Evolutionary conservation across 306 rosid species (phyloP).

Genomic region (Gleditsia sinensis): DNA sequence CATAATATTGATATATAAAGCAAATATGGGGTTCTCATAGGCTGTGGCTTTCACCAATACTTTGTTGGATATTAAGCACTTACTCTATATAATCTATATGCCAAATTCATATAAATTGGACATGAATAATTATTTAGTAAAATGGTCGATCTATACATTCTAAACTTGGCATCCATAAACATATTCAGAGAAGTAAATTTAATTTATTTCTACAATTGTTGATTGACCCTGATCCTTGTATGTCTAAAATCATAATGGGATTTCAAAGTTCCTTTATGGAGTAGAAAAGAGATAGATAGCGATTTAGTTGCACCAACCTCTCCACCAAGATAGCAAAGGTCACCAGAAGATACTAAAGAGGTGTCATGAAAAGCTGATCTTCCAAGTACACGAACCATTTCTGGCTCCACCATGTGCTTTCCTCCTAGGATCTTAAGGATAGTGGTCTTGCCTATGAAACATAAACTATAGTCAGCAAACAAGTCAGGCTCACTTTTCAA

Average conservation of each 20-base stretch:
- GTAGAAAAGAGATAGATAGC: not conserved
- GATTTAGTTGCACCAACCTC: slow-evolving; percentile 55
- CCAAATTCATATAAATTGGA: not conserved
- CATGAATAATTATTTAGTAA: not conserved
- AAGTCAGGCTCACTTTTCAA: not conserved
- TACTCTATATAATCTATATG: not conserved
- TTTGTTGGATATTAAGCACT: not conserved
- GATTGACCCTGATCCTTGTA: not conserved
- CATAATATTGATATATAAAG: not conserved
- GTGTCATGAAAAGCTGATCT: slow-evolving; percentile 96
- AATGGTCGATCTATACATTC: not conserved
- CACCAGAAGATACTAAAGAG: slow-evolving; percentile 65
- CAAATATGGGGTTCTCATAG: not conserved
- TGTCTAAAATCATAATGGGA: not conserved
- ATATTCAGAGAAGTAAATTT: not conserved
- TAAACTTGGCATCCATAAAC: not conserved
- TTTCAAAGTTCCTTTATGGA: not conserved
- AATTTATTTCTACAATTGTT: not conserved
- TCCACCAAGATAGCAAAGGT: slow-evolving; percentile 87
- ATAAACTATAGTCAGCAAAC: slow-evolving; percentile 16
- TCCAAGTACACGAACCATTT: slow-evolving; percentile 88
- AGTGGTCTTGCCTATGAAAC: slow-evolving; percentile 68
- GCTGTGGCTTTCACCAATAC: not conserved
- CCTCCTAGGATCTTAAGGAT: slow-evolving; percentile 88
- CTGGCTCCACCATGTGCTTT: slow-evolving; percentile 91